phyloP scores from a whole-genome alignment of 441 rosid species.

The Populus hybrid region DNA sequence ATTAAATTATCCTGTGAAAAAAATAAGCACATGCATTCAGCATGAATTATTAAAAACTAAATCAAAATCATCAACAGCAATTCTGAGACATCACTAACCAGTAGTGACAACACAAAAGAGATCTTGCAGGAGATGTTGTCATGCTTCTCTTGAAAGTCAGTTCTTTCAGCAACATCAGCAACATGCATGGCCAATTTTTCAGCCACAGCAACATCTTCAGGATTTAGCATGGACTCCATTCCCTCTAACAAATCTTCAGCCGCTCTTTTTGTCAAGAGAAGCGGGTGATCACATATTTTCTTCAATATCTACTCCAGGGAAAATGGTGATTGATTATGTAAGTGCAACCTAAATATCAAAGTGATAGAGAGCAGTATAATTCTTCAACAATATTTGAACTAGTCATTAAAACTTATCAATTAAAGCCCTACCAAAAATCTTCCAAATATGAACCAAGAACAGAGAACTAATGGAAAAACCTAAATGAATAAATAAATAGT shows the following conservation, averaged over 20 bases:
- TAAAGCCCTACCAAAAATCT: neutral
- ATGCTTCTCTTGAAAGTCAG: slow-evolving; percentile 73
- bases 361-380: neutral
- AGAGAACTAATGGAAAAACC: neutral
- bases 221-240: slow-evolving; percentile 71
- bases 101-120: slow-evolving; percentile 68
- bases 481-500: neutral
- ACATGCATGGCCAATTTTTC: slow-evolving; percentile 89
- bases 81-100: slow-evolving; percentile 48
- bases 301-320: slow-evolving; percentile 75
- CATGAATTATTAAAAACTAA: slow-evolving; percentile 8
- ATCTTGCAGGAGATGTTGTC: slow-evolving; percentile 87
- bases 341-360: slow-evolving; percentile 1
- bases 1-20: slow-evolving; percentile 57
- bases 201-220: slow-evolving; percentile 76
- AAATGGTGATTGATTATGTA: slow-evolving; percentile 1
- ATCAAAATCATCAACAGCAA: slow-evolving; percentile 10
- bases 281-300: slow-evolving; percentile 98
- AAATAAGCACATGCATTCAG: slow-evolving; percentile 23
- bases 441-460: neutral
- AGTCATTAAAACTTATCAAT: neutral
- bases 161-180: slow-evolving; percentile 72
- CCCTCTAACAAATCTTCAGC: slow-evolving; percentile 97
- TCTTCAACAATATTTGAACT: neutral
- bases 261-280: slow-evolving; percentile 94